Base-by-base conservation (phyloP, 768 basidiomycete species). In the Daedaleopsis nitida region DNA sequence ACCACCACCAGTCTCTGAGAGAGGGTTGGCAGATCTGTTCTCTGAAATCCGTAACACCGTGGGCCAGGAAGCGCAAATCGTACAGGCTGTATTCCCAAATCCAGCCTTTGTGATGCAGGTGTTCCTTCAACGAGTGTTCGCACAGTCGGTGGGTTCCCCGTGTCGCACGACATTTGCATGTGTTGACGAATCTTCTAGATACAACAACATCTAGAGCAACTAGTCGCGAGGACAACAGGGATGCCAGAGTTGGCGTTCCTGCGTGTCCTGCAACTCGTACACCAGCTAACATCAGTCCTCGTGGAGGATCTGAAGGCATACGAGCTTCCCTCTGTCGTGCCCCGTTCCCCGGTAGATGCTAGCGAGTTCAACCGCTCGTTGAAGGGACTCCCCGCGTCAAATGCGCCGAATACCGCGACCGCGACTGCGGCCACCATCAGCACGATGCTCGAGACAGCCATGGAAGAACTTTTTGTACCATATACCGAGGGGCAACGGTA, bases 61-160 rank as follows among this genome's bases (percentile, higher is more conserved):
- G 23, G 92, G 89, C 37, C 95, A 96, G 58, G 97, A 99, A 75
- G 90, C 93, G 0, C 94, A 98, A 70, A 99, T 99, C 55, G 96
- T 99, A 32, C 96, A 97, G 73, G 96, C 95, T 3, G 97, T 99
- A 13, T 99, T 99, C 73, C 97, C 97, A 0, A 94, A 96, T 67
- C 96, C 97, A 10, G 86, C 91, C 17, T 85, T 93, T 16, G 97
- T 99, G 4, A 96, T 98, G 94, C 94, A 97, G 73, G 96, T 98
- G 16, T 98, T 99, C 75, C 73, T 99, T 44, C 97, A 98, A 69
- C 83, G 97, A 37, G 94, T 99, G 1, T 99, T 99, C 75, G 96
- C 96, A 2, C 97, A 98, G 80, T 93, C 94, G 50, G 95, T 96
- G 74, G 66, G 91, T 77, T 3, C 5, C 27, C 63, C 42, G 58